These are phyloP conservation scores for Hippophae gyantsensis DNA, from an alignment of 306 rosid genomes.

Conservation along the genomic window DNA sequence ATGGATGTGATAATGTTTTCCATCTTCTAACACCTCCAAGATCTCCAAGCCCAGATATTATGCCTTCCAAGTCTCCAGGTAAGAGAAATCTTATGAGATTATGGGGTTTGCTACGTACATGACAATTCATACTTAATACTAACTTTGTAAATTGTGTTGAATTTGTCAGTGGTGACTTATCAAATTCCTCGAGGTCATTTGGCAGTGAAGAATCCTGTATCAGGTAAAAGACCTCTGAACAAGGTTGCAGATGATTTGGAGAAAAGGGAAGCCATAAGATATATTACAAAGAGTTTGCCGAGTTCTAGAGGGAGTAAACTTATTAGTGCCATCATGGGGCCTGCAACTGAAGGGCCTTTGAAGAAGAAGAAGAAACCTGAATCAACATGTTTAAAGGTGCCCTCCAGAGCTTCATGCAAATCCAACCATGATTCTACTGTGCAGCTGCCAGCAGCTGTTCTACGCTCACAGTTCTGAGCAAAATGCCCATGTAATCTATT, in stretches of 20 bases:
- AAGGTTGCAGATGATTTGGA: conserved; percentile 21
- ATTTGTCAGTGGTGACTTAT: conserved; percentile 29
- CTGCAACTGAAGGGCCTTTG: conserved; percentile 18
- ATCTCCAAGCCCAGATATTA: conserved; percentile 32
- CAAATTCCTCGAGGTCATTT: conserved; percentile 29
- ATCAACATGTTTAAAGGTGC: conserved; percentile 31
- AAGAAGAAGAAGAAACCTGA: conserved; percentile 45
- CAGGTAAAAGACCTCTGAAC: conserved; percentile 24
- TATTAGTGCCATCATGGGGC: conserved; percentile 10
- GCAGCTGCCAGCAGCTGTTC: conserved; percentile 32
- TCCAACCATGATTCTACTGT: conserved; percentile 32
- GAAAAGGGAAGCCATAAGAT: conserved; percentile 40
- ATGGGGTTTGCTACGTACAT: neutral
- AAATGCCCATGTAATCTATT: too few relatives aligned
- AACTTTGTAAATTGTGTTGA: conserved; percentile 9
- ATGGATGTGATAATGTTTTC: conserved; percentile 17
- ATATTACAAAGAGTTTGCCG: conserved; percentile 30
- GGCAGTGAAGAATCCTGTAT: conserved; percentile 25
- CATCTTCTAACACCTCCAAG: conserved; percentile 47
- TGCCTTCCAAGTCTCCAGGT: conserved; percentile 40
- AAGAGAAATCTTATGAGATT: neutral
- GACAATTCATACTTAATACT: conserved; percentile 3
- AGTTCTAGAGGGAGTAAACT: conserved; percentile 32
- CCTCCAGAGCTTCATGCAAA: conserved; percentile 29
- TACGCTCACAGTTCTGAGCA: conserved; percentile 15